Base-by-base conservation (phyloP, 352 stramenopile genomes). In the Hyaloperonospora brassicae region DNA sequence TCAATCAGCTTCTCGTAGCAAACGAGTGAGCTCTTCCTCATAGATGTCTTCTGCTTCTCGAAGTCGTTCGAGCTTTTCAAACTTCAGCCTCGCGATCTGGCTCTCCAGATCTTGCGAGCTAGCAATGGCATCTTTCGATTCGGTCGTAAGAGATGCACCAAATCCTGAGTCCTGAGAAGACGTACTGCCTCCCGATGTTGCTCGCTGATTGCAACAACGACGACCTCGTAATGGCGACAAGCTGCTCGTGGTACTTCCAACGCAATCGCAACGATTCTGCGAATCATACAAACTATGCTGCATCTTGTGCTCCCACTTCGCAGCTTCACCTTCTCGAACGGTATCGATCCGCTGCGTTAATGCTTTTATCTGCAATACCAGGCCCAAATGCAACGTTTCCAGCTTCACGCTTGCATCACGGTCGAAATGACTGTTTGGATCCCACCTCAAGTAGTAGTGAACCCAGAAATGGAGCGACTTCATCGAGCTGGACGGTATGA, bases 381-480 rank as follows among this genome's bases (percentile, higher is more conserved):
- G 13, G 36, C 88, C 78, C 25, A 82, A 65, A 36, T 86, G 66
- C 39, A 76, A 52, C 0, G 62, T 71, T 58, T 90, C 80, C 9
- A 87, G 62, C 50, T 82, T 73, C 0, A 86, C 70, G 22, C 59
- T 76, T 40, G 73, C 70, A 17, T 88, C 75, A 11, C 80, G 73
- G 17, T 87, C 73, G 34, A 75, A 72, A 21, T 76, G 66, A 5
- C 68, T 75, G 1, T 68, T 73, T 0, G 79, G 70, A 40, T 93
- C 79, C 77, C 79, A 91, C 5, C 83, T 77, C 51, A 93, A 50
- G 35, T 90, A 93, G 52, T 91, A 93, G 13, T 78, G 68, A 11
- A 72, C 67, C 83, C 83, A 93, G 23, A 93, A 89, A 38, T 70
- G 64, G 10, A 93, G 57, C 34, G 76, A 71, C 24, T 86, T 87